phyloP scores from a whole-genome alignment of 2,329 filamentous ascomycete species.

The Fusarium robinianum region DNA sequence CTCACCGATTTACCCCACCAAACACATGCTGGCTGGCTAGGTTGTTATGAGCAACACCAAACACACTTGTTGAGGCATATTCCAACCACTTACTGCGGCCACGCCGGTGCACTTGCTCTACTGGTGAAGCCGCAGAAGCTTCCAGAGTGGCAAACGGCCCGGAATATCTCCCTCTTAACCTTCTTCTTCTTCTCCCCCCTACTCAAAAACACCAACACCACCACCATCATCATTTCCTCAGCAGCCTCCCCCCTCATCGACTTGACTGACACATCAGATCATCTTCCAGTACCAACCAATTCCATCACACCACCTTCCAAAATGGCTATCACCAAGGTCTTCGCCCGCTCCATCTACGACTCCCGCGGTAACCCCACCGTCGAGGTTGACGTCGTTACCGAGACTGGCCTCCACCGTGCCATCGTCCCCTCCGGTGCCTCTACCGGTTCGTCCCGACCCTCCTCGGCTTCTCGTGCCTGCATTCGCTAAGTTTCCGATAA shows the following conservation, averaged over 20 bases:
- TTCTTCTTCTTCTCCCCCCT: slow-evolving; percentile 16
- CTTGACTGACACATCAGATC: slow-evolving; percentile 30
- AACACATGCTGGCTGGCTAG: slow-evolving; percentile 27
- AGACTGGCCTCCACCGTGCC: slow-evolving; percentile 94
- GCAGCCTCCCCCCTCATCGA: slow-evolving; percentile 15
- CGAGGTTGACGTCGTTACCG: slow-evolving; percentile 95
- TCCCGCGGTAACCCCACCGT: slow-evolving; percentile 98
- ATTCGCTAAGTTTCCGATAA: slow-evolving; percentile 38
- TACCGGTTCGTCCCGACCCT: slow-evolving; percentile 67
- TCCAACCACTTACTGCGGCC: slow-evolving; percentile 26
- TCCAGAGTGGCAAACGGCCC: slow-evolving; percentile 10
- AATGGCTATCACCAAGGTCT: slow-evolving; percentile 90
- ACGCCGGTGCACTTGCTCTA: slow-evolving; percentile 20
- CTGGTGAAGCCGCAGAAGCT: slow-evolving; percentile 20
- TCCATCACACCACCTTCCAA: slow-evolving; percentile 46
- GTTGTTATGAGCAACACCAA: slow-evolving; percentile 36
- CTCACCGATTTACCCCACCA: slow-evolving; percentile 36
- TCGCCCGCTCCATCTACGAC: slow-evolving; percentile 96
- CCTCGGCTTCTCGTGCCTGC: slow-evolving; percentile 24
- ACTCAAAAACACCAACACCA: too few relatives aligned
- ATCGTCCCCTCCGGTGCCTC: slow-evolving; percentile 97
- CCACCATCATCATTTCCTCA: slow-evolving; percentile 18
- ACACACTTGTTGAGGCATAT: slow-evolving; percentile 36
- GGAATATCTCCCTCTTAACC: slow-evolving; percentile 10
- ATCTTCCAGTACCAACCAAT: slow-evolving; percentile 20